Evolutionary conservation across 1,284 basidiomycete genomes (phyloP).

Genomic region (Cryptococcus maquisensis): DNA sequence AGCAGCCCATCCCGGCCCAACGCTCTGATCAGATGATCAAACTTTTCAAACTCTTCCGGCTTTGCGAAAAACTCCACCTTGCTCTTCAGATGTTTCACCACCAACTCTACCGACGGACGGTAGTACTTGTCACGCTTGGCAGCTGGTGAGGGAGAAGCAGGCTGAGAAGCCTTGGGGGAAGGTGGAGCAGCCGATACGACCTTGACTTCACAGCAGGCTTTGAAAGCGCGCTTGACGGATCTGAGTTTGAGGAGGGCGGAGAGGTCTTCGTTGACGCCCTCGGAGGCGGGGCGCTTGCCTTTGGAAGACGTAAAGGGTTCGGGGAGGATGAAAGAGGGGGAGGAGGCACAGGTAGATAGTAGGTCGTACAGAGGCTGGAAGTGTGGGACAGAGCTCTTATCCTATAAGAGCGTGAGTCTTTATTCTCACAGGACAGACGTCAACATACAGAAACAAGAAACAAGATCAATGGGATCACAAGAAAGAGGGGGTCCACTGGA

Average conservation of each 20-base stretch:
- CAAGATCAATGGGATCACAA: slow-evolving; percentile 37
- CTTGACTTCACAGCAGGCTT: slow-evolving; percentile 40
- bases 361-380: slow-evolving; percentile 43
- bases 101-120: slow-evolving; percentile 24
- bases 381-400: slow-evolving; percentile 5
- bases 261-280: slow-evolving; percentile 32
- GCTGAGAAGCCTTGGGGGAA: slow-evolving; percentile 19
- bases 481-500: slow-evolving; percentile 40
- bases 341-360: slow-evolving; percentile 22
- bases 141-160: neutral
- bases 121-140: slow-evolving; percentile 20
- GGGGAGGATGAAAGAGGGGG: slow-evolving; percentile 18
- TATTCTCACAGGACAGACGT: neutral
- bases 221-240: slow-evolving; percentile 28
- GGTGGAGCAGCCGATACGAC: slow-evolving; percentile 30
- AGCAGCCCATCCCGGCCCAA: slow-evolving; percentile 36
- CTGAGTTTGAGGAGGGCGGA: slow-evolving; percentile 21
- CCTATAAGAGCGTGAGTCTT: neutral
- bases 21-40: slow-evolving; percentile 39
- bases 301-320: slow-evolving; percentile 28
- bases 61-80: slow-evolving; percentile 34
- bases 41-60: slow-evolving; percentile 28
- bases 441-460: slow-evolving; percentile 28
- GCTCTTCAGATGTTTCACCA: slow-evolving; percentile 23
- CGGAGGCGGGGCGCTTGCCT: neutral